Percentiles rank a stretch among this genome's conserved stretches.
Evolutionary conservation across 352 stramenopile species (phyloP).

Genomic region (Aphanomyces invadans): DNA sequence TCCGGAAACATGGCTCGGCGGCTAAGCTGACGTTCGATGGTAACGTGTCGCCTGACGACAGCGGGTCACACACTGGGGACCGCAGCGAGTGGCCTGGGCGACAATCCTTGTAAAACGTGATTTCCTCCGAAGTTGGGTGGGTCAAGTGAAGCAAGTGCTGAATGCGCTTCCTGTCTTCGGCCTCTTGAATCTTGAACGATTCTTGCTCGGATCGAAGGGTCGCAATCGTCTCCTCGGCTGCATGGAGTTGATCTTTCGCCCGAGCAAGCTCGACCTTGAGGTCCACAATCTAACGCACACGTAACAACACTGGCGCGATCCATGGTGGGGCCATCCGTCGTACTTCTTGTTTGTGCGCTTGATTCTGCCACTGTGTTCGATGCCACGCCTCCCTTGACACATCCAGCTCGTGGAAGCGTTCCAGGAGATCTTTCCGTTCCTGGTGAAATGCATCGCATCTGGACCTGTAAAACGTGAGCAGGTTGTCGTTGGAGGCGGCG

Average conservation of each 20-base stretch:
- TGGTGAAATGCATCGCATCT: slow-evolving; percentile 13
- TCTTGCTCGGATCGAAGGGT: slow-evolving; percentile 51
- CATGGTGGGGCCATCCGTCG: neutral
- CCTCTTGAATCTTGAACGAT: slow-evolving; percentile 59
- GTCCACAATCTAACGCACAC: slow-evolving; percentile 9
- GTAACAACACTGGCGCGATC: neutral
- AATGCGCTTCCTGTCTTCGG: slow-evolving; percentile 68
- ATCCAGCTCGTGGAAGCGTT: slow-evolving; percentile 14
- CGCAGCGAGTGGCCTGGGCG: slow-evolving; percentile 41
- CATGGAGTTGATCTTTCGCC: slow-evolving; percentile 33
- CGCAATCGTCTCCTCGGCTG: slow-evolving; percentile 54
- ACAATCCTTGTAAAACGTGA: slow-evolving; percentile 40
- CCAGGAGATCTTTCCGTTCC: slow-evolving; percentile 15
- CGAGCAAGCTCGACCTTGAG: slow-evolving; percentile 5
- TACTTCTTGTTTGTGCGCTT: slow-evolving; percentile 23
- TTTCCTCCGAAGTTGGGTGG: slow-evolving; percentile 70
- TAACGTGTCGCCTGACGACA: too few relatives aligned
- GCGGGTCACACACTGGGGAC: slow-evolving; percentile 35
- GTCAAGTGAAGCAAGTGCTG: slow-evolving; percentile 75
- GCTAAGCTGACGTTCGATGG: neutral
- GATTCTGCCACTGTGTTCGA: slow-evolving; percentile 15
- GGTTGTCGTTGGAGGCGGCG: neutral
- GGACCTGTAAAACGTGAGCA: slow-evolving; percentile 6
- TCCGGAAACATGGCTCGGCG: neutral
- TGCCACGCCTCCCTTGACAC: slow-evolving; percentile 7